These are phyloP conservation scores for Plenodomus lindquistii DNA, from an alignment of 2,329 filamentous ascomycete species.

Conservation along the genomic window DNA sequence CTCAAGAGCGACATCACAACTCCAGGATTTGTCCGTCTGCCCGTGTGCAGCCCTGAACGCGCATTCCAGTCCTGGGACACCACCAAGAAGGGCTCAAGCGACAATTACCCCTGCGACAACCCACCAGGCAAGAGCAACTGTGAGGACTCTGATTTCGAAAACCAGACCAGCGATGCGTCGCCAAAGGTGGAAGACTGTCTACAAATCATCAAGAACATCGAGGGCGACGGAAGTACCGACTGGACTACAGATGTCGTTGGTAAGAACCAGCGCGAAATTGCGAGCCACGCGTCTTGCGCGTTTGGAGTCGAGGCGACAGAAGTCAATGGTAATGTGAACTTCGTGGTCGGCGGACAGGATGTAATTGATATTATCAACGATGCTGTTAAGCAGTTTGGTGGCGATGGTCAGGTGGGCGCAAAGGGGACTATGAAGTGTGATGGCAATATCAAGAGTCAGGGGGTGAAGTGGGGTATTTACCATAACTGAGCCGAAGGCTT, in stretches of 20 bases:
- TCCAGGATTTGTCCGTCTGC: constrained; percentile 1
- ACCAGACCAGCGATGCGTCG: constrained; percentile 4
- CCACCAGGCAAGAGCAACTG: not conserved
- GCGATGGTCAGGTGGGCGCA: constrained; percentile 3
- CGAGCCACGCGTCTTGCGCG: not conserved
- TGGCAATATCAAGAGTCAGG: not conserved
- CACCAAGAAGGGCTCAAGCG: not conserved
- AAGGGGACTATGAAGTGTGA: constrained; percentile 4
- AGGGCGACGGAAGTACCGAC: constrained; percentile 1
- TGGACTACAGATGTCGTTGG: constrained; percentile 1
- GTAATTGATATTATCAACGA: constrained; percentile 6
- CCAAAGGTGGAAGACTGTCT: constrained; percentile 6
- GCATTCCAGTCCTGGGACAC: constrained; percentile 5
- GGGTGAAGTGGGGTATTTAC: constrained; percentile 2
- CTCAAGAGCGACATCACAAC: constrained; percentile 2
- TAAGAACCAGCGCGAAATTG: constrained; percentile 4
- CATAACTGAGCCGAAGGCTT: too few species aligned
- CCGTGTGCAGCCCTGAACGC: constrained; percentile 3
- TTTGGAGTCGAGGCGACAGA: constrained; percentile 3
- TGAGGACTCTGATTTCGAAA: constrained; percentile 2
- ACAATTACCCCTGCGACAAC: constrained; percentile 4
- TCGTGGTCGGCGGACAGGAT: constrained; percentile 4
- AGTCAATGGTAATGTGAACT: constrained; percentile 3
- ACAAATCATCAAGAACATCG: constrained; percentile 8
- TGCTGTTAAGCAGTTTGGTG: constrained; percentile 5